Evolutionary conservation across 129 eudicot genomes (phyloP), one percentile per base, ranked within the genome.

Genomic region (Deinandra increscens): DNA sequence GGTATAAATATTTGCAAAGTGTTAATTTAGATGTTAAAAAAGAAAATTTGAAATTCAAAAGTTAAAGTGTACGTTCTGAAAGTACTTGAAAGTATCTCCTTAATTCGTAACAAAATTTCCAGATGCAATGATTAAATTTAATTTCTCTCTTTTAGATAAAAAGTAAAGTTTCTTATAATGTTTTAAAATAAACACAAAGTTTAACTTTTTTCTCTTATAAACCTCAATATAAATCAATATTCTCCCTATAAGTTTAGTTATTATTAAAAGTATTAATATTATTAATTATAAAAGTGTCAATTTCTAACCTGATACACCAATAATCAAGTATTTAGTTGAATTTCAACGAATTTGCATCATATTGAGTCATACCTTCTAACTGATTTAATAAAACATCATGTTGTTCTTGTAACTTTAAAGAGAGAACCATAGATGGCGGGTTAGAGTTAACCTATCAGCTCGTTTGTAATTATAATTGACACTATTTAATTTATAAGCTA

Each of bases 31-130:
- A n/a, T n/a, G n/a, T n/a, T 26, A 26, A 26, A 26, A 26, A 26
- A 26, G 3, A 26, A 26, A n/a, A n/a, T n/a, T 3, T 26, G 31
- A 26, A 26, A 26, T 26, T 26, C 62, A 62, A 73, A 46, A 46
- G 53, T 49, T 72, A 62, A 72, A 43, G 59, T 71, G 14, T 10
- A 68, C 18, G 34, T 49, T 70, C 38, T 39, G 8, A 56, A 70
- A 22, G 48, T 44, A 12, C 17, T 17, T 71, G 59, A 60, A 61
- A 72, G 77, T 62, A 22, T 72, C 31, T 26, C 37, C 51, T 20
- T 46, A 73, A 73, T 59, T 34, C 62, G 36, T 18, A 60, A 60
- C 48, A 19, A 51, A 74, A n/a, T 74, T 66, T 75, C 67, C 59
- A 18, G 13, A 33, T 44, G 49, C 15, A 64, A 64, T 54, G 48